Conservation (phyloP, 129 eudicot genomes). For the Pulicaria dysenterica region DNA sequence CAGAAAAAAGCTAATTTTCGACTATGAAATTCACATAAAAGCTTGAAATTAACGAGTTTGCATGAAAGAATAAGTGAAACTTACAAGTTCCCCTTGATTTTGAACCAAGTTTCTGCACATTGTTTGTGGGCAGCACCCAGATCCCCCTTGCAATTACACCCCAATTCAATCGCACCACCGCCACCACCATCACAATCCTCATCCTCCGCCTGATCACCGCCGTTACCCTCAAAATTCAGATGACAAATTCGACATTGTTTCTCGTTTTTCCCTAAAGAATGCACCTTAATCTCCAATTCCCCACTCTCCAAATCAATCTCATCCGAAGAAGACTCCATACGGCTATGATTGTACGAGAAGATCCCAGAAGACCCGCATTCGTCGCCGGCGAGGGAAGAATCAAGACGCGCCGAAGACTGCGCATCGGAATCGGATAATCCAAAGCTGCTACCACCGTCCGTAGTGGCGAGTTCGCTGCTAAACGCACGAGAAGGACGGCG, state of each 20-base stretch:
- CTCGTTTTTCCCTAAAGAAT: slow-evolving; percentile 31
- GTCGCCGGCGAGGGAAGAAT: slow-evolving; percentile 38
- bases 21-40: neutral
- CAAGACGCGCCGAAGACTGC: slow-evolving; percentile 36
- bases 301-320: slow-evolving; percentile 70
- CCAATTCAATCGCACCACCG: slow-evolving; percentile 56
- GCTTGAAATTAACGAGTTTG: neutral
- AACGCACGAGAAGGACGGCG: slow-evolving; percentile 31
- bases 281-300: slow-evolving; percentile 60
- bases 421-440: slow-evolving; percentile 52
- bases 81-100: slow-evolving; percentile 61
- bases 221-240: slow-evolving; percentile 39
- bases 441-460: slow-evolving; percentile 50
- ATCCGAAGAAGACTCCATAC: slow-evolving; percentile 29
- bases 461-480: slow-evolving; percentile 35
- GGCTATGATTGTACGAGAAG: slow-evolving; percentile 37
- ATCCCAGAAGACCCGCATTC: slow-evolving; percentile 45
- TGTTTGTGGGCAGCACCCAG: slow-evolving; percentile 65
- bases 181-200: slow-evolving; percentile 17
- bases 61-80: slow-evolving; percentile 20
- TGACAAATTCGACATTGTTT: slow-evolving; percentile 68
- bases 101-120: slow-evolving; percentile 81
- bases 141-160: slow-evolving; percentile 76
- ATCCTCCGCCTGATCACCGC: slow-evolving; percentile 25
- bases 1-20: neutral